A percentile compares a stretch with the other conserved stretches of the same genome.
phyloP scores from a whole-genome alignment of 2,329 filamentous ascomycete genomes.

The Exophiala calicioides region DNA sequence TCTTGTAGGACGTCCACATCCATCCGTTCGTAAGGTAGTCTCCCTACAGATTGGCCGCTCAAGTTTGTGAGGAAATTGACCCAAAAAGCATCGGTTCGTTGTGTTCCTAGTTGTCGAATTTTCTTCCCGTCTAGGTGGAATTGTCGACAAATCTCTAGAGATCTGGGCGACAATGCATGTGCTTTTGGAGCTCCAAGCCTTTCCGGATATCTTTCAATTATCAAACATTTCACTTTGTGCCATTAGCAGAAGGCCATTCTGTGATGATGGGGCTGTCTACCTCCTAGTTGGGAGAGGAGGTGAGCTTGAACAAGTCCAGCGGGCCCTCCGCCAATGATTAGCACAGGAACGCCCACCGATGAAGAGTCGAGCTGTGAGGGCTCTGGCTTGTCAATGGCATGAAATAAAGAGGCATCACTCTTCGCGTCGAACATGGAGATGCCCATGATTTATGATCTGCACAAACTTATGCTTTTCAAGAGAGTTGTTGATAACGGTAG shows the following conservation, averaged over 20 bases:
- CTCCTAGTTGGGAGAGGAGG: constrained; percentile 37
- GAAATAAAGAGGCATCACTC: not conserved
- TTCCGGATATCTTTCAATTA: constrained; percentile 33
- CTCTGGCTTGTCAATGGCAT: not conserved
- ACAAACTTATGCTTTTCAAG: not conserved
- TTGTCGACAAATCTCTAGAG: constrained; percentile 35
- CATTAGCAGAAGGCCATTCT: too few species aligned
- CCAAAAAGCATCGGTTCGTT: constrained; percentile 41
- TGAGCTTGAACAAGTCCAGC: constrained; percentile 40
- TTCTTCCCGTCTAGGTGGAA: constrained; percentile 33
- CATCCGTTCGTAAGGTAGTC: constrained; percentile 36
- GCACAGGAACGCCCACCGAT: constrained; percentile 33
- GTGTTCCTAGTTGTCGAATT: constrained; percentile 33
- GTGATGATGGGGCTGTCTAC: too few species aligned
- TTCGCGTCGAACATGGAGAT: not conserved
- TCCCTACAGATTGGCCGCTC: constrained; percentile 39
- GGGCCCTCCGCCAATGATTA: constrained; percentile 42
- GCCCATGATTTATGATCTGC: not conserved
- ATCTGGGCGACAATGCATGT: constrained; percentile 35
- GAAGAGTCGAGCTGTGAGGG: not conserved
- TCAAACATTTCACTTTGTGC: constrained; percentile 29
- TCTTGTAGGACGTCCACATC: constrained; percentile 36
- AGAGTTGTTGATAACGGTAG: too few species aligned
- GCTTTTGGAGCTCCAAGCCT: constrained; percentile 35
- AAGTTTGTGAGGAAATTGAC: constrained; percentile 46